Percentiles rank a stretch among this genome's conserved stretches.
These are phyloP conservation scores for Trichoderma sp. DNA, from an alignment of 2,329 filamentous ascomycete genomes.

Conservation along the genomic window DNA sequence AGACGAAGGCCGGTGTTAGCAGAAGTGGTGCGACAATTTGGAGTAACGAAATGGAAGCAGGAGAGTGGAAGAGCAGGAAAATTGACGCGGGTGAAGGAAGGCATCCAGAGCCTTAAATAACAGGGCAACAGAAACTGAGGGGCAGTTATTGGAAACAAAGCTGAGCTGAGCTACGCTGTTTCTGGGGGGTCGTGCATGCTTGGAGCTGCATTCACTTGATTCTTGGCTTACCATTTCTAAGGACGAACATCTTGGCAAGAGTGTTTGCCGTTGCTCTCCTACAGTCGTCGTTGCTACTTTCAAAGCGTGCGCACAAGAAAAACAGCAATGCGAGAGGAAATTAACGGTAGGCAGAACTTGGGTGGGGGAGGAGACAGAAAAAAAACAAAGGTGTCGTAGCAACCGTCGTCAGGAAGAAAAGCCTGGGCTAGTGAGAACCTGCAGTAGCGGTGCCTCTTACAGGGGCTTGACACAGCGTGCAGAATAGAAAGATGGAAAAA, in stretches of 20 bases:
- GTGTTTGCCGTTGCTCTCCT: constrained; percentile 9
- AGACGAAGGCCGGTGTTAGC: constrained; percentile 10
- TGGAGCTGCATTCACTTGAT: neutral
- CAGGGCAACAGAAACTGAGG: constrained; percentile 2
- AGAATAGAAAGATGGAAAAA: neutral
- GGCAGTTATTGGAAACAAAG: constrained; percentile 6
- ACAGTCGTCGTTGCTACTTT: constrained; percentile 21
- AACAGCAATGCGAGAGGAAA: constrained; percentile 7
- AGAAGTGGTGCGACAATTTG: neutral
- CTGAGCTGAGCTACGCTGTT: neutral
- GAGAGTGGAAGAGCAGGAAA: neutral
- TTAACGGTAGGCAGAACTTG: neutral
- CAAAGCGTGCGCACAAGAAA: neutral
- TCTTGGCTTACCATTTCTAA: constrained; percentile 45
- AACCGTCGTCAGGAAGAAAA: constrained; percentile 21
- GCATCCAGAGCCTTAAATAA: neutral
- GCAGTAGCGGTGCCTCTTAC: neutral
- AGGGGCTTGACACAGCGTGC: neutral
- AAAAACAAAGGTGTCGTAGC: constrained; percentile 25
- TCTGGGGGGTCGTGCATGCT: constrained; percentile 6
- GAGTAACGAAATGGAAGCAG: neutral
- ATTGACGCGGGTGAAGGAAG: neutral
- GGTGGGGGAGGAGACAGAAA: neutral
- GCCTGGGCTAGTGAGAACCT: neutral
- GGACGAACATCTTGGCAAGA: constrained; percentile 44